Evolutionary conservation across 2,329 filamentous ascomycete genomes (phyloP).

Genomic region (Thermomyces lanuginosus): DNA sequence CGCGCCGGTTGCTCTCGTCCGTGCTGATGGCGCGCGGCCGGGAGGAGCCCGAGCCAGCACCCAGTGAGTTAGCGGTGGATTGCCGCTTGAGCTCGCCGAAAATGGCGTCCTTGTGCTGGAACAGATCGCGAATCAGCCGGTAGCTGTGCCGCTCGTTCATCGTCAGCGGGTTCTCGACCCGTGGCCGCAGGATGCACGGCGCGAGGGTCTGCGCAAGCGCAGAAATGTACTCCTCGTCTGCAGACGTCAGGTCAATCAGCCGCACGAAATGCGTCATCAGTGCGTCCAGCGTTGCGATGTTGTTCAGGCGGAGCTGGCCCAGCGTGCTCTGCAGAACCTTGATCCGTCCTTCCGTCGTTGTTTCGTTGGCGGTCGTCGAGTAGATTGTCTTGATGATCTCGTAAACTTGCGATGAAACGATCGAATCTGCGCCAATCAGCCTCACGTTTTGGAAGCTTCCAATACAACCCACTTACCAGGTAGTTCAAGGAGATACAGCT

Average conservation of each 20-base stretch:
- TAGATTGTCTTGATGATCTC: slow-evolving; percentile 98
- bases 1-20: slow-evolving; percentile 86
- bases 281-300: slow-evolving; percentile 96
- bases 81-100: slow-evolving; percentile 86
- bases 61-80: slow-evolving; percentile 26
- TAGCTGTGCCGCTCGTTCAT: slow-evolving; percentile 91
- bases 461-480: slow-evolving; percentile 47
- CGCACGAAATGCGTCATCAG: slow-evolving; percentile 97
- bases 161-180: slow-evolving; percentile 72
- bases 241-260: slow-evolving; percentile 88
- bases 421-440: slow-evolving; percentile 50
- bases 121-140: slow-evolving; percentile 78
- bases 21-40: slow-evolving; percentile 79
- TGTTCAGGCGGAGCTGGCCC: slow-evolving; percentile 82
- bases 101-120: slow-evolving; percentile 84
- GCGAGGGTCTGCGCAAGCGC: slow-evolving; percentile 59
- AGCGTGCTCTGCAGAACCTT: slow-evolving; percentile 90
- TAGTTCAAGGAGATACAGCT: slow-evolving; percentile 86
- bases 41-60: slow-evolving; percentile 35
- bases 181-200: slow-evolving; percentile 75
- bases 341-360: slow-evolving; percentile 61
- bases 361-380: slow-evolving; percentile 60
- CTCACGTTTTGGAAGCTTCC: slow-evolving; percentile 9
- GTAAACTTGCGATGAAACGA: slow-evolving; percentile 95
- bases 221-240: slow-evolving; percentile 70